Conservation (phyloP, 345 rosid species). For the Turritis glabra region DNA sequence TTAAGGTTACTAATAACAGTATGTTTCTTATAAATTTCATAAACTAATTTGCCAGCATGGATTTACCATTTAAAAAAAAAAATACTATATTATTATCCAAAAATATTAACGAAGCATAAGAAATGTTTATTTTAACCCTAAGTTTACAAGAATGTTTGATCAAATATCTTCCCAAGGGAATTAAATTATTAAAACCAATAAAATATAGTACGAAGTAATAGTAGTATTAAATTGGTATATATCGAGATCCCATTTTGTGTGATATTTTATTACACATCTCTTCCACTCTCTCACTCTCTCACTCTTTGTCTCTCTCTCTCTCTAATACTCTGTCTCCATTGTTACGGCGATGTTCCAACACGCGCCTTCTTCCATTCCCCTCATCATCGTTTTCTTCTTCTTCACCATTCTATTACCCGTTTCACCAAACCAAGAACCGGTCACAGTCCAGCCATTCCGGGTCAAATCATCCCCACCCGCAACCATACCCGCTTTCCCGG, state of each 20-base stretch:
- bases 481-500: slow-evolving; percentile 94
- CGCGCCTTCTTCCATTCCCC: slow-evolving; percentile 34
- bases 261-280: slow-evolving; percentile 36
- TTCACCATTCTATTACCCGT: slow-evolving; percentile 29
- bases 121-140: neutral
- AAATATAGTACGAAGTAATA: neutral
- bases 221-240: slow-evolving; percentile 9
- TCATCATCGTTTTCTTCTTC: slow-evolving; percentile 20
- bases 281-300: slow-evolving; percentile 16
- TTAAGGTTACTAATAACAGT: neutral
- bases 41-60: neutral
- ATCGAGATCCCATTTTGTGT: slow-evolving; percentile 4
- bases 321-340: neutral
- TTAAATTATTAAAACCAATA: neutral
- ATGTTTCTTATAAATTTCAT: too few relatives aligned
- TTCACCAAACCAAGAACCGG: slow-evolving; percentile 44
- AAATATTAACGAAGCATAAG: neutral
- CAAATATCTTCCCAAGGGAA: too few relatives aligned
- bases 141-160: neutral
- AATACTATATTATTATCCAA: neutral
- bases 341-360: slow-evolving; percentile 43
- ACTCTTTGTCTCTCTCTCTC: neutral
- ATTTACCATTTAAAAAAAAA: too few relatives aligned
- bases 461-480: slow-evolving; percentile 55
- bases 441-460: slow-evolving; percentile 47